phyloP scores from a whole-genome alignment of 306 rosid genomes.

The Citrullus colocynthis region DNA sequence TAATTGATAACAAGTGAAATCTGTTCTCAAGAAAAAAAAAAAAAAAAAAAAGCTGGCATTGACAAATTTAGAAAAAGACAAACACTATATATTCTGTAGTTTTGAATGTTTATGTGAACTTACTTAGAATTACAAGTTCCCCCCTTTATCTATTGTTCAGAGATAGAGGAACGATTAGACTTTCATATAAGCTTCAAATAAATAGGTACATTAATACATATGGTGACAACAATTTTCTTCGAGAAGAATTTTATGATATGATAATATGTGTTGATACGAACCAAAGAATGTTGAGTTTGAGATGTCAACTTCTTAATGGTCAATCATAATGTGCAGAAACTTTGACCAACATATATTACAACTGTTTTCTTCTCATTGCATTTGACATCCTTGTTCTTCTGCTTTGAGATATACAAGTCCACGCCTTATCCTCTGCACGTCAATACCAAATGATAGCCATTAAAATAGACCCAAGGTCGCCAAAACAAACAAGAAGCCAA shows the following conservation, averaged over 20 bases:
- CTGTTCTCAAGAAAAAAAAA: too few relatives aligned
- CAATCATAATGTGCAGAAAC: slow-evolving; percentile 6
- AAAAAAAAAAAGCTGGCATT: neutral
- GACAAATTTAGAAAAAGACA: neutral
- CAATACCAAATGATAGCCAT: neutral
- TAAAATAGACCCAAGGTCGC: neutral
- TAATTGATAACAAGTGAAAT: too few relatives aligned
- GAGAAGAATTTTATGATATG: neutral
- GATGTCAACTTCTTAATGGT: slow-evolving; percentile 19
- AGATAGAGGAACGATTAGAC: neutral
- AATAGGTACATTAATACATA: neutral
- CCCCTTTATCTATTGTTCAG: neutral
- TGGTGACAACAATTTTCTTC: neutral
- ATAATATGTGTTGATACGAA: slow-evolving; percentile 14
- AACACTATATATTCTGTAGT: neutral
- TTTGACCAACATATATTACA: neutral
- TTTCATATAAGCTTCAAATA: neutral
- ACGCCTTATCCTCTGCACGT: slow-evolving; percentile 62
- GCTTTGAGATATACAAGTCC: slow-evolving; percentile 52
- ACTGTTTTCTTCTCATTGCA: slow-evolving; percentile 37
- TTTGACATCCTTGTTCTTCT: slow-evolving; percentile 58
- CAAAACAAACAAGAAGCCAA: neutral
- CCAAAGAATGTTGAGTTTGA: slow-evolving; percentile 51
- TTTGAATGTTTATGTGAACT: neutral
- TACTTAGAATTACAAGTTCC: neutral